Evolutionary conservation across 306 rosid genomes (phyloP).

Genomic region (Lupinus albus): DNA sequence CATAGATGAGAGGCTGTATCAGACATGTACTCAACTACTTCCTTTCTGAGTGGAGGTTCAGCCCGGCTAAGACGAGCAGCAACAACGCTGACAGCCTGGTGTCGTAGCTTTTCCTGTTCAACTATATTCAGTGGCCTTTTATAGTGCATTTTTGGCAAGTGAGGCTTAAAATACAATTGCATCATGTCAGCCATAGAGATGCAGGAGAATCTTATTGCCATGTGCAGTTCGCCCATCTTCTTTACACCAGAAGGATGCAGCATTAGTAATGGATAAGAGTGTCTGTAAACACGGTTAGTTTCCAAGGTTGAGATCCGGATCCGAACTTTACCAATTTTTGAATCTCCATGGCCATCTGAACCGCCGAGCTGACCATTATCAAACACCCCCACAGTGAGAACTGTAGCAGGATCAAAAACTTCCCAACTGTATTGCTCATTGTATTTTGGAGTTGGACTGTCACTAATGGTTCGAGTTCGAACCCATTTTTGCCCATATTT

Average conservation of each 20-base stretch:
- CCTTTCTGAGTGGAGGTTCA: conserved; percentile 88
- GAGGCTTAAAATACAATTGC: conserved; percentile 67
- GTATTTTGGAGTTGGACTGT: conserved; percentile 72
- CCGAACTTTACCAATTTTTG: conserved; percentile 76
- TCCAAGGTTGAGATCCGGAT: conserved; percentile 86
- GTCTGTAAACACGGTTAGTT: conserved; percentile 75
- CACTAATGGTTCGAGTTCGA: conserved; percentile 80
- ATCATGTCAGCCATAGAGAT: conserved; percentile 64
- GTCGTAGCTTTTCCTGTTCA: conserved; percentile 81
- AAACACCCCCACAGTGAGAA: conserved; percentile 85
- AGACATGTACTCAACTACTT: conserved; percentile 90
- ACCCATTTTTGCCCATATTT: conserved; percentile 93
- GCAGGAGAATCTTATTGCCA: conserved; percentile 84
- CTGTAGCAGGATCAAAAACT: conserved; percentile 85
- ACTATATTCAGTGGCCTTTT: conserved; percentile 62
- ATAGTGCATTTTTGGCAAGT: conserved; percentile 93
- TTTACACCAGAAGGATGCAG: conserved; percentile 94
- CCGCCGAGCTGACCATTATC: conserved; percentile 64
- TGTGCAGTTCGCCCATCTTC: conserved; percentile 91
- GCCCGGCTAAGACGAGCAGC: conserved; percentile 86
- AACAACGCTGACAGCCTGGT: conserved; percentile 78
- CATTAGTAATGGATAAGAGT: conserved; percentile 71
- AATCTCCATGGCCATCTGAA: conserved; percentile 57
- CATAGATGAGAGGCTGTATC: conserved; percentile 84
- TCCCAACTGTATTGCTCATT: conserved; percentile 98